phyloP scores from a whole-genome alignment of 345 rosid genomes.

The Rhodamnia argentea region DNA sequence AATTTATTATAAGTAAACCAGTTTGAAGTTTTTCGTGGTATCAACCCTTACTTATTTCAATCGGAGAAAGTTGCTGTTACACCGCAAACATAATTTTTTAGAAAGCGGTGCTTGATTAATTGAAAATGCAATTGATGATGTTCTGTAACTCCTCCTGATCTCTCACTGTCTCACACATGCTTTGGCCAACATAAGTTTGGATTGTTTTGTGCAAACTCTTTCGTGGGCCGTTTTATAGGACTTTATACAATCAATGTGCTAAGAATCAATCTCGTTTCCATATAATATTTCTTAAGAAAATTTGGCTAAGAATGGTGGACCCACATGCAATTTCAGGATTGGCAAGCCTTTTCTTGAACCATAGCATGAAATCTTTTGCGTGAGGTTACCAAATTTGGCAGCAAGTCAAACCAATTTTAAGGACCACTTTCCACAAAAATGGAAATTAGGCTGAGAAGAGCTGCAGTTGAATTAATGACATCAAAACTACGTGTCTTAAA shows the following conservation, averaged over 20 bases:
- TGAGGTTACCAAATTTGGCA: background rate
- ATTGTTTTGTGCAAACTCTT: background rate
- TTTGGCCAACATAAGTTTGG: background rate
- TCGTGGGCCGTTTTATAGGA: background rate
- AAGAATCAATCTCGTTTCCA: background rate
- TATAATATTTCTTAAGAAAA: background rate
- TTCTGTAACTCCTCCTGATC: background rate
- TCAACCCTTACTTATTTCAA: no score
- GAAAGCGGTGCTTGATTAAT: background rate
- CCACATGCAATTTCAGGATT: background rate
- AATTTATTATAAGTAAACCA: no score
- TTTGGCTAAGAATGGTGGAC: background rate
- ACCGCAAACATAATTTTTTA: background rate
- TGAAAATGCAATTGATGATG: background rate
- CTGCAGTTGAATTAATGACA: background rate
- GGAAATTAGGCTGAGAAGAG: background rate
- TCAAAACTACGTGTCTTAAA: background rate
- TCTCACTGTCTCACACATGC: background rate
- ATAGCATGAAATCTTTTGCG: background rate
- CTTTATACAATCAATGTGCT: background rate
- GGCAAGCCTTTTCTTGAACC: background rate
- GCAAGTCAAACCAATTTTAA: background rate
- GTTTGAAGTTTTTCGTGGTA: no score
- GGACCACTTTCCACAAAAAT: background rate
- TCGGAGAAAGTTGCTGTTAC: background rate